Conservation (phyloP, 2,329 filamentous ascomycete species). For the Colletotrichum chrysophilum region DNA sequence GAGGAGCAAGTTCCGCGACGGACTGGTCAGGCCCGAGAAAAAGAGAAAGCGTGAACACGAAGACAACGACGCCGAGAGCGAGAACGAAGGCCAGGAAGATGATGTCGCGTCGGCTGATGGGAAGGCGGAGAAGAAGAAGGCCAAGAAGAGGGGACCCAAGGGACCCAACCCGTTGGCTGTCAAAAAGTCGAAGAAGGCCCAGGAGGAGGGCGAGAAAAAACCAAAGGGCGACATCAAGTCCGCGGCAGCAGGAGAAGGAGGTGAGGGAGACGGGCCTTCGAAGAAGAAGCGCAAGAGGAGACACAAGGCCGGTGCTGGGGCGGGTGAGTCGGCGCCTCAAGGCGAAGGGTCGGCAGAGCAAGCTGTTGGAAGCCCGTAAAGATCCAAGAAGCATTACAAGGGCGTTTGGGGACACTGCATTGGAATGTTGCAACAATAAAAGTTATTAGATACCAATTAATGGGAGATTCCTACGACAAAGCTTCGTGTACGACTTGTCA, state of each 20-base stretch:
- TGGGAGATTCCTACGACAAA: not conserved
- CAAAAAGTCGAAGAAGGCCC: conserved; percentile 69
- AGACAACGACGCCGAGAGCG: conserved; percentile 43
- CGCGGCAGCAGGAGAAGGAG: conserved; percentile 25
- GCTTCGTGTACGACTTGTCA: not conserved
- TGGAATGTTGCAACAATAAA: conserved; percentile 20
- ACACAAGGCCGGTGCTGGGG: conserved; percentile 32
- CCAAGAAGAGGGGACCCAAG: conserved; percentile 65
- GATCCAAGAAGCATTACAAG: not conserved
- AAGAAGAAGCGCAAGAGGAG: conserved; percentile 44
- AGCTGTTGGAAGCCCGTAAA: conserved; percentile 1
- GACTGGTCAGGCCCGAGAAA: conserved; percentile 60
- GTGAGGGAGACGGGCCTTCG: conserved; percentile 22
- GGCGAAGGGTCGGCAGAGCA: conserved; percentile 20
- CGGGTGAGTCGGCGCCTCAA: conserved; percentile 30
- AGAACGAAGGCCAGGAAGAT: conserved; percentile 25
- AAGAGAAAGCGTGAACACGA: conserved; percentile 57
- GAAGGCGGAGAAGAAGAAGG: conserved; percentile 50
- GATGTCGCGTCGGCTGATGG: conserved; percentile 8
- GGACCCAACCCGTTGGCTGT: conserved; percentile 74
- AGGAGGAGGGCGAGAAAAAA: conserved; percentile 22
- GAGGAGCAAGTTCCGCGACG: conserved; percentile 74
- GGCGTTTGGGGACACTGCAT: conserved; percentile 10
- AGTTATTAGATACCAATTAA: conserved; percentile 19
- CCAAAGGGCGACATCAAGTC: conserved; percentile 25